phyloP scores from a whole-genome alignment of 441 rosid species.

The Pelargonium exstipulatum region DNA sequence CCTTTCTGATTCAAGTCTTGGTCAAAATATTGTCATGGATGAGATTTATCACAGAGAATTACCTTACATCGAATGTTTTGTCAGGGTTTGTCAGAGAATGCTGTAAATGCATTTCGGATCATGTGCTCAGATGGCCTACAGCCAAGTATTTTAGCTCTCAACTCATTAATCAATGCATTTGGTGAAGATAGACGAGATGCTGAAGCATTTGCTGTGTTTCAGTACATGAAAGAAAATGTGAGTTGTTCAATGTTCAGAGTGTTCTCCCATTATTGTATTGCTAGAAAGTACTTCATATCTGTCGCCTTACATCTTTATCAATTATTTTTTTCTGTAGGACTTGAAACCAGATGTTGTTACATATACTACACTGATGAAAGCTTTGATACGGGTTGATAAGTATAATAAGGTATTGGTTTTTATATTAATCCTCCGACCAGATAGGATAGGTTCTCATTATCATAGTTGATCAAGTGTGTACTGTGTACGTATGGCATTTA shows the following conservation, averaged over 20 bases:
- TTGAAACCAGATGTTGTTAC: constrained; percentile 89
- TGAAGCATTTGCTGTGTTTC: constrained; percentile 93
- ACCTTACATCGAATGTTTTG: constrained; percentile 18
- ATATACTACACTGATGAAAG: constrained; percentile 90
- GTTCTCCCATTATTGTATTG: constrained; percentile 1
- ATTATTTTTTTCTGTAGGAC: constrained; percentile 39
- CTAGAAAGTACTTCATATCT: constrained; percentile 13
- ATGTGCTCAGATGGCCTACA: constrained; percentile 85
- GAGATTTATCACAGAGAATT: constrained; percentile 5
- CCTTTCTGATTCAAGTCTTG: constrained; percentile 1
- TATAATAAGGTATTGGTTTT: constrained; percentile 53
- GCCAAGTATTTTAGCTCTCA: constrained; percentile 83
- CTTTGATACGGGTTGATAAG: constrained; percentile 82
- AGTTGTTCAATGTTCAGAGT: constrained; percentile 17
- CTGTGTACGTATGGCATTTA: neutral
- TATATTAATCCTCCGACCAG: constrained; percentile 5
- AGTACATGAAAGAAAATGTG: constrained; percentile 90
- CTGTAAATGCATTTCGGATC: constrained; percentile 74
- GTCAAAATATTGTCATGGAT: constrained; percentile 6
- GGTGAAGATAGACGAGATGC: constrained; percentile 90
- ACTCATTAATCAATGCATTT: constrained; percentile 91
- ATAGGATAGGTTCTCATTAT: neutral
- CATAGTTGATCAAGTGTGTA: neutral
- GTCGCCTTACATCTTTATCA: neutral
- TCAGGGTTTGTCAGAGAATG: constrained; percentile 93